Evolutionary conservation across 2,329 filamentous ascomycete genomes (phyloP).

Genomic region (Alternaria viburni): DNA sequence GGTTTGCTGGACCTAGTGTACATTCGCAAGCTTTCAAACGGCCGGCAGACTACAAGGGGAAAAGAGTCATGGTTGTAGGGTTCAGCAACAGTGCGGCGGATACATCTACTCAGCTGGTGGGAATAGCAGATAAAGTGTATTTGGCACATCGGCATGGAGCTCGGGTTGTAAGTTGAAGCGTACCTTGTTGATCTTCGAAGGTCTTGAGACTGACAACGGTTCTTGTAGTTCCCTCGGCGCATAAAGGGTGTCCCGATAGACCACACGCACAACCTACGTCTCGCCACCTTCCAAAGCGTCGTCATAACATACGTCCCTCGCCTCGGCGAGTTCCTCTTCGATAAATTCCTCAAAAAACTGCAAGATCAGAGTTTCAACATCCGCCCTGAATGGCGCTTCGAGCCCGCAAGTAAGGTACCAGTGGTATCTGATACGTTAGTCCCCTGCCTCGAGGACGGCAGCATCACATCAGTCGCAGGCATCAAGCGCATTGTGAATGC

Average conservation of each 20-base stretch:
- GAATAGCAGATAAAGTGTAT: constrained; percentile 26
- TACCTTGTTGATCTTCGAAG: background rate
- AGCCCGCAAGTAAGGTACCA: constrained; percentile 23
- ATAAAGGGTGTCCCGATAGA: constrained; percentile 22
- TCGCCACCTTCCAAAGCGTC: constrained; percentile 18
- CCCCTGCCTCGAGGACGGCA: constrained; percentile 21
- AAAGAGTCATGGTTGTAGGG: constrained; percentile 32
- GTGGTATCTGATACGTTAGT: constrained; percentile 28
- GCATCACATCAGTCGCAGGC: constrained; percentile 23
- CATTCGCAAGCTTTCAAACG: constrained; percentile 24
- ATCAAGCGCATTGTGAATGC: constrained; percentile 15
- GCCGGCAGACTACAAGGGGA: constrained; percentile 16
- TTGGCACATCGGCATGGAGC: constrained; percentile 34
- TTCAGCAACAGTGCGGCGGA: constrained; percentile 37
- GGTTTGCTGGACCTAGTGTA: constrained; percentile 19
- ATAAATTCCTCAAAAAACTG: constrained; percentile 22
- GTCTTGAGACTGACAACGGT: background rate
- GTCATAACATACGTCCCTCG: constrained; percentile 18
- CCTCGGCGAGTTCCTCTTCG: constrained; percentile 24
- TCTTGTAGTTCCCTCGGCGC: constrained; percentile 19
- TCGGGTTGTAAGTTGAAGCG: constrained; percentile 14
- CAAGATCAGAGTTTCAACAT: constrained; percentile 31
- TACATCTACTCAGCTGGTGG: constrained; percentile 27
- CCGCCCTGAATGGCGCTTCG: constrained; percentile 30
- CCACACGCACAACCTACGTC: constrained; percentile 19